These are phyloP conservation scores for Bombardia bombarda DNA, from an alignment of 495 filamentous ascomycete genomes.

Conservation along the genomic window DNA sequence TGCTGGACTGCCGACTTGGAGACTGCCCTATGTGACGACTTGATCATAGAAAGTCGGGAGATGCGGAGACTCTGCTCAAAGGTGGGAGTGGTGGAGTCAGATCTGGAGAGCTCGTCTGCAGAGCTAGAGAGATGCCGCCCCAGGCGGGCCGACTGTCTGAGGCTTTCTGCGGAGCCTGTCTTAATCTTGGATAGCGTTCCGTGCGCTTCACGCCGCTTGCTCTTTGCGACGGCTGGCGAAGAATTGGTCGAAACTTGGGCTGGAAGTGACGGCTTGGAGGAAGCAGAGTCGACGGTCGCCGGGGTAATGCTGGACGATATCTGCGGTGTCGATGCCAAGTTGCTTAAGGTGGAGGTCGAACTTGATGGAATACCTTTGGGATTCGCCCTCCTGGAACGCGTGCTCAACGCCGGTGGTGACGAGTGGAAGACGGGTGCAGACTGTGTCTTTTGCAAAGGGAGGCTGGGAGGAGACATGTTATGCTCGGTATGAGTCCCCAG, in stretches of 20 bases:
- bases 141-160: constrained; percentile 16
- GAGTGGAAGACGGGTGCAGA: constrained; percentile 13
- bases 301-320: constrained; percentile 22
- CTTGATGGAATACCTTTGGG: constrained; percentile 2
- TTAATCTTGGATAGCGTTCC: constrained; percentile 17
- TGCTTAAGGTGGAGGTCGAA: constrained; percentile 25
- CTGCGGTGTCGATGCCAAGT: constrained; percentile 26
- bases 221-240: constrained; percentile 23
- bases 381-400: constrained; percentile 9
- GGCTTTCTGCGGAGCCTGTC: constrained; percentile 12
- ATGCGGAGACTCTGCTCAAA: constrained; percentile 24
- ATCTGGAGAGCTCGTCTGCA: constrained; percentile 31
- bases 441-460: background rate
- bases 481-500: background rate
- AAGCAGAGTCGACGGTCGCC: constrained; percentile 12
- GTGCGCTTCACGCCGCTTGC: constrained; percentile 16
- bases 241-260: constrained; percentile 11
- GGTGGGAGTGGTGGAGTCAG: constrained; percentile 15
- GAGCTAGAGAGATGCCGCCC: constrained; percentile 24
- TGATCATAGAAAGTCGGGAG: constrained; percentile 12
- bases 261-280: constrained; percentile 1
- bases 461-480: background rate
- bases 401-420: constrained; percentile 23
- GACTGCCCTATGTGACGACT: constrained; percentile 7
- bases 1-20: too few species aligned